These are phyloP conservation scores for Coemansia sp. DNA, from an alignment of 192 early-diverging fungal genomes.

Conservation along the genomic window DNA sequence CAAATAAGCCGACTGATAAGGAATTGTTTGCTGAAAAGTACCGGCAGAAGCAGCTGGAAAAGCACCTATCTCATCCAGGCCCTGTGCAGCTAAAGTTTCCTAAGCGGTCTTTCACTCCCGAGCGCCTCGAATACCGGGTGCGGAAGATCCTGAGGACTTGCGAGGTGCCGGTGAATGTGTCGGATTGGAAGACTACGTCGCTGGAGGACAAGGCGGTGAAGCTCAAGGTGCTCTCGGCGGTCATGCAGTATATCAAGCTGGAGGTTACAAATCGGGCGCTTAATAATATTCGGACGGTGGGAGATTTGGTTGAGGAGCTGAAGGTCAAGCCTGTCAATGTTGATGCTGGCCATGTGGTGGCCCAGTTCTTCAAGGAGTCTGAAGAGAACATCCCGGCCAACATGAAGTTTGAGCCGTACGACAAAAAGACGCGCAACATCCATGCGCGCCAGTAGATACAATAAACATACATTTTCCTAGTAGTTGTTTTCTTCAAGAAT, in stretches of 20 bases:
- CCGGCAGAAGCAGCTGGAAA: too few relatives aligned
- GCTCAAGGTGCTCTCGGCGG: conserved; percentile 36
- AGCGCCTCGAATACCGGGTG: conserved; percentile 16
- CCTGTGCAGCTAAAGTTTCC: conserved; percentile 20
- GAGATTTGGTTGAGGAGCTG: conserved; percentile 37
- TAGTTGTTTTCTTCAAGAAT: neutral
- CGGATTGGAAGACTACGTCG: conserved; percentile 37
- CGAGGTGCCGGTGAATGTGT: conserved; percentile 10
- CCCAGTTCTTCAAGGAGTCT: conserved; percentile 23
- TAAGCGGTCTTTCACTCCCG: conserved; percentile 13
- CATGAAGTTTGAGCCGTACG: conserved; percentile 51
- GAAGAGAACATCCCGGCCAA: conserved; percentile 30
- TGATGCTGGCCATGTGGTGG: conserved; percentile 44
- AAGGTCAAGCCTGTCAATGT: conserved; percentile 20
- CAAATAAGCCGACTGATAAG: too few relatives aligned
- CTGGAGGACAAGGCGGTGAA: conserved; percentile 24
- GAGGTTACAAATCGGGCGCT: conserved; percentile 36
- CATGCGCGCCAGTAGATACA: conserved; percentile 39
- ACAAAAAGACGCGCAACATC: conserved; percentile 31
- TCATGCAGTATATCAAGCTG: conserved; percentile 28
- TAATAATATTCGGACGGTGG: conserved; percentile 39
- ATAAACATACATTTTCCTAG: too few relatives aligned
- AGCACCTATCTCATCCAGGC: too few relatives aligned
- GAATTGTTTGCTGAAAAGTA: too few relatives aligned
- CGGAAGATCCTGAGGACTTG: conserved; percentile 4